Base-by-base conservation (phyloP, 2,329 filamentous ascomycete genomes). In the Leptographium flavum region DNA sequence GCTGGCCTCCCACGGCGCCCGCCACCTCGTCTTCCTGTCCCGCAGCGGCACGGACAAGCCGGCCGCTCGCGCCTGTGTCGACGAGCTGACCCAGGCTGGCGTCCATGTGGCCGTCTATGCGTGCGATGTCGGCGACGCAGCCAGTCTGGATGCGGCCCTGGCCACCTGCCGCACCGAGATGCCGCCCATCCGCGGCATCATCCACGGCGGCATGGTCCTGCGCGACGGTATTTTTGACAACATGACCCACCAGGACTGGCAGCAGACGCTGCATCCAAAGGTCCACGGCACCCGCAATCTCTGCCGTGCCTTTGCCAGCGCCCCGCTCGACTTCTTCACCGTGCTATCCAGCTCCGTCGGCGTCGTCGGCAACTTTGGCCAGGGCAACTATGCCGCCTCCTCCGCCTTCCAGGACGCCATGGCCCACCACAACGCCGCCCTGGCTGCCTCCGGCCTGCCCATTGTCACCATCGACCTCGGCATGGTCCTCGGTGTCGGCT, bases 141-240 rank as follows among this genome's bases (percentile, higher is more conserved):
- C 27, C 14, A 6, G 15, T 11, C 19, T 23, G 37, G 9, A n/a
- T 19, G 22, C 8, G 39, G 22, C 25, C 9, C 8, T 40, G 17
- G 28, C 13, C 15, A 37, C 6, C 30, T n/a, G n/a, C n/a, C n/a
- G n/a, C n/a, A n/a, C n/a, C n/a, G n/a, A n/a, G n/a, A 36, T 56
- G 14, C 53, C 53, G 44, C 63, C 64, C 1, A 58, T 70, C 22
- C 54, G 56, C 31, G 67, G 68, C 10, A 58, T 68, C 15, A 56
- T 71, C 35, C 65, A 70, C 39, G 56, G 57, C 4, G 61, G 64
- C 3, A 67, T 70, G 64, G 62, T 69, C 2, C 54, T 64, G 6
- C 37, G 46, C 15, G 38, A 30, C 30, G 3, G 38, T 39, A 33
- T 45, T 8, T 48, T 50, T 17, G 32, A 41, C 2, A 37, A 46